A percentile compares a stretch with the other conserved stretches of the same genome.
These are phyloP conservation scores for Coemansia erecta DNA, from an alignment of 192 early-diverging fungal species.

Conservation along the genomic window DNA sequence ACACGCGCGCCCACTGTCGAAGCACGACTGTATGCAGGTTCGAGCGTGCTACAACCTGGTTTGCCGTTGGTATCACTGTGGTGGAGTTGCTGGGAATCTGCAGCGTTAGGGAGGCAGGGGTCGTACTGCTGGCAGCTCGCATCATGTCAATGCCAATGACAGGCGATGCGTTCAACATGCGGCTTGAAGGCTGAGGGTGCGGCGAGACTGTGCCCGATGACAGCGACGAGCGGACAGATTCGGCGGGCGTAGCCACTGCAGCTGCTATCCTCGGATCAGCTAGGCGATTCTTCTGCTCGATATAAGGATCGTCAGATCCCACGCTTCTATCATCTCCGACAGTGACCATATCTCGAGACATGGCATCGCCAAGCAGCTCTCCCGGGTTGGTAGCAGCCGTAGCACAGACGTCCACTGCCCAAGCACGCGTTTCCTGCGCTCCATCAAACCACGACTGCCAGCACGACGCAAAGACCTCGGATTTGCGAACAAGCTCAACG, in stretches of 20 bases:
- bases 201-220: constrained; percentile 15
- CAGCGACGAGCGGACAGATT: constrained; percentile 7
- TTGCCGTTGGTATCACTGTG: not conserved
- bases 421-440: constrained; percentile 16
- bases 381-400: too few species aligned
- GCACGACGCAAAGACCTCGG: not conserved
- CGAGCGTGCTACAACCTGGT: not conserved
- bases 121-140: constrained; percentile 7
- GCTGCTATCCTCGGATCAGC: too few species aligned
- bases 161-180: not conserved
- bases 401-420: constrained; percentile 5
- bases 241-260: too few species aligned
- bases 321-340: too few species aligned
- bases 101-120: not conserved
- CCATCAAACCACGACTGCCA: not conserved
- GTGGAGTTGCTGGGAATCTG: not conserved
- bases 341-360: too few species aligned
- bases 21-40: constrained; percentile 13
- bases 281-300: too few species aligned
- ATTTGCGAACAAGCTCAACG: not conserved
- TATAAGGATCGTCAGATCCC: too few species aligned
- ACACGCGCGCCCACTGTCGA: constrained; percentile 25
- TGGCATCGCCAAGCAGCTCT: too few species aligned
- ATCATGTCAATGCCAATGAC: constrained; percentile 25
- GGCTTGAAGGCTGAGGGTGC: not conserved